Evolutionary conservation across 148 eudicot genomes (phyloP).

Genomic region (Chenopodium album): DNA sequence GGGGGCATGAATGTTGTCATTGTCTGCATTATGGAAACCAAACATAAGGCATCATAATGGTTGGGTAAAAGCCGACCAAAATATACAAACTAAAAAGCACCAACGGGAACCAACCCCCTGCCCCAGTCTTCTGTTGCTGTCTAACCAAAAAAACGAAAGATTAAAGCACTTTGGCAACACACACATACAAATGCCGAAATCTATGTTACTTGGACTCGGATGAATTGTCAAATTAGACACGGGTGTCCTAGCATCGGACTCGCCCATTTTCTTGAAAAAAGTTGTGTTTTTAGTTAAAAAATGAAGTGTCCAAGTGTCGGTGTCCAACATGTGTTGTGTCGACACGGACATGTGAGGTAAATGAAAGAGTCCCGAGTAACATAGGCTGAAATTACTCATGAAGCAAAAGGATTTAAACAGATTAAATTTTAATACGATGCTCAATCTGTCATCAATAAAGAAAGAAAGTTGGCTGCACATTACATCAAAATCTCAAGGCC

Average conservation of each 20-base stretch:
- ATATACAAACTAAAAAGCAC: not conserved
- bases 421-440: not conserved
- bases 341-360: too few species aligned
- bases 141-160: too few species aligned
- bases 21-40: constrained; percentile 50
- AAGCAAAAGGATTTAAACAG: not conserved
- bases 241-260: too few species aligned
- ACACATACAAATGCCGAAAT: not conserved
- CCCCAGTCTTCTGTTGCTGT: not conserved
- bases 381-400: not conserved
- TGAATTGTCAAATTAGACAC: too few species aligned
- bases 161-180: not conserved
- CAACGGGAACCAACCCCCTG: not conserved
- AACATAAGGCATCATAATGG: constrained; percentile 7
- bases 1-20: constrained; percentile 91
- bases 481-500: not conserved
- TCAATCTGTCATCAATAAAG: not conserved
- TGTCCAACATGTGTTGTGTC: too few species aligned
- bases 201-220: too few species aligned
- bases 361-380: too few species aligned
- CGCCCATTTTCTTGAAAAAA: too few species aligned
- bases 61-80: not conserved
- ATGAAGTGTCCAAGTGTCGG: too few species aligned
- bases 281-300: too few species aligned
- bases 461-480: not conserved